A percentile compares a stretch with the other conserved stretches of the same genome.
phyloP scores from a whole-genome alignment of 192 early-diverging fungal genomes.

The Entrophospora sp. region DNA sequence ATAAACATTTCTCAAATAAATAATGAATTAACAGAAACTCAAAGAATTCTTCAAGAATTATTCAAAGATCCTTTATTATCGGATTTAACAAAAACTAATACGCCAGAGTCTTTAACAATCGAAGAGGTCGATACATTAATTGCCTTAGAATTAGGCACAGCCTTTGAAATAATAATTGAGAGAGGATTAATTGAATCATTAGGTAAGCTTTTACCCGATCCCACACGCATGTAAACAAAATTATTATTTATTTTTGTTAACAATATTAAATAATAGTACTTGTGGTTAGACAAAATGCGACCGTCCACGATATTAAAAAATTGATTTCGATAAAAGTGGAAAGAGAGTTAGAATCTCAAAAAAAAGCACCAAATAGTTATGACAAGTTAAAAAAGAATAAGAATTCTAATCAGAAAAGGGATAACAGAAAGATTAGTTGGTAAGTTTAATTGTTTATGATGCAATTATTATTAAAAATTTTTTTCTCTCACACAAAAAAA shows the following conservation, averaged over 20 bases:
- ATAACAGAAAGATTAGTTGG: conserved; percentile 11
- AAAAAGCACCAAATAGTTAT: not conserved
- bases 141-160: conserved; percentile 15
- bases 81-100: not conserved
- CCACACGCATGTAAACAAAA: not conserved
- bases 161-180: conserved; percentile 12
- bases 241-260: not conserved
- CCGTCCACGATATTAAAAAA: conserved; percentile 8
- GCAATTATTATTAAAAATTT: too few relatives aligned
- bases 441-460: too few relatives aligned
- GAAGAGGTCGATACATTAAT: conserved; percentile 17
- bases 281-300: conserved; percentile 13
- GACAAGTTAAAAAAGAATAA: not conserved
- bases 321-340: not conserved
- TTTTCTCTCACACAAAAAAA: not conserved
- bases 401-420: not conserved
- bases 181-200: not conserved
- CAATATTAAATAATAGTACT: not conserved
- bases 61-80: conserved; percentile 13
- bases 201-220: not conserved
- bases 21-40: too few relatives aligned
- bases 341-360: not conserved
- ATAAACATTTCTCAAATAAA: too few relatives aligned
- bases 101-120: not conserved
- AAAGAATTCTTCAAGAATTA: conserved; percentile 7